phyloP scores from a whole-genome alignment of 768 basidiomycete species.

The Collybiopsis confluens region DNA sequence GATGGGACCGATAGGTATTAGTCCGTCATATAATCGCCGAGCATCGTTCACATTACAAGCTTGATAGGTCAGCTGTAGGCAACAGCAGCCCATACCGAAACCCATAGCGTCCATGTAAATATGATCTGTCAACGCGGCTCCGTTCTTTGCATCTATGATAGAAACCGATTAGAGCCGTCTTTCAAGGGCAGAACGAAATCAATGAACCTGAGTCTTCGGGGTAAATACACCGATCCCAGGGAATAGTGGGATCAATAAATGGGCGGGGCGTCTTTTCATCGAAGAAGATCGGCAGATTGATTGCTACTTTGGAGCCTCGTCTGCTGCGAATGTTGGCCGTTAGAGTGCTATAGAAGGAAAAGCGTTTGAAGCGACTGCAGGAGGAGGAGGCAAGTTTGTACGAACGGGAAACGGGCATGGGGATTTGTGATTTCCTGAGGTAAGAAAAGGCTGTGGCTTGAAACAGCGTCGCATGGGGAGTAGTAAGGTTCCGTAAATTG shows the following conservation, averaged over 20 bases:
- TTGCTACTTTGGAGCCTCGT: conserved; percentile 90
- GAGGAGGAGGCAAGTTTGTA: conserved; percentile 19
- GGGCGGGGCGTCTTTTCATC: conserved; percentile 85
- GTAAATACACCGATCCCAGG: conserved; percentile 79
- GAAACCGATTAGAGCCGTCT: no score
- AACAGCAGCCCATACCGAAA: conserved; percentile 99
- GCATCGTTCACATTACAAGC: conserved; percentile 93
- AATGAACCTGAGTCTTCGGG: conserved; percentile 76
- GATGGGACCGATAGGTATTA: conserved; percentile 92
- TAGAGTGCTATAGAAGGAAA: conserved; percentile 66
- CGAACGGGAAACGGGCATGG: conserved; percentile 96
- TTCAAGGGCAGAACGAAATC: background rate
- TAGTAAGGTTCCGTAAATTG: conserved; percentile 90
- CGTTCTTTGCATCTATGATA: conserved; percentile 85
- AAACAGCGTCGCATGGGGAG: conserved; percentile 69
- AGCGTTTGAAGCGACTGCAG: conserved; percentile 14
- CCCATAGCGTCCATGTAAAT: conserved; percentile 99
- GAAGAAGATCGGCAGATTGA: conserved; percentile 90
- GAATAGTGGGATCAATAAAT: conserved; percentile 90
- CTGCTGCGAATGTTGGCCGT: conserved; percentile 92
- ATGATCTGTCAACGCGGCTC: conserved; percentile 84
- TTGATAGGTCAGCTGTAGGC: conserved; percentile 96
- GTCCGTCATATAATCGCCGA: conserved; percentile 89
- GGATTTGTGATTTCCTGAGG: conserved; percentile 96
- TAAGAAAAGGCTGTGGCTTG: conserved; percentile 91